phyloP scores from a whole-genome alignment of 129 eudicot genomes.

The Artemisia tridentata region DNA sequence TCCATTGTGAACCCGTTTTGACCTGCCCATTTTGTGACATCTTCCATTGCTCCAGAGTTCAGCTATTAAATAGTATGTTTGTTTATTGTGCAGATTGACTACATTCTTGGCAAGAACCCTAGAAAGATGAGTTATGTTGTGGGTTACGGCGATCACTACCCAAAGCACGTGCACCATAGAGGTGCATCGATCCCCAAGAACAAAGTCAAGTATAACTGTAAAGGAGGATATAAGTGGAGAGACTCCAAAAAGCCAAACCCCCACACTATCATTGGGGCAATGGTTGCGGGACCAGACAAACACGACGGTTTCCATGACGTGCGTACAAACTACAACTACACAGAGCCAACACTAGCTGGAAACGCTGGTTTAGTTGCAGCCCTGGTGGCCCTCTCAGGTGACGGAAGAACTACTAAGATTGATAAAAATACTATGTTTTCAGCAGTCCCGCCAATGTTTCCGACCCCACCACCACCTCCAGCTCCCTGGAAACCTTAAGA shows the following conservation, averaged over 20 bases:
- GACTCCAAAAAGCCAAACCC: slow-evolving; percentile 67
- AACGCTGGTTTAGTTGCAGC: slow-evolving; percentile 90
- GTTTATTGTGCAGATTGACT: slow-evolving; percentile 54
- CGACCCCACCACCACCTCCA: slow-evolving; percentile 15
- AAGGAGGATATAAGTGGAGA: slow-evolving; percentile 87
- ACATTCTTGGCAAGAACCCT: slow-evolving; percentile 89
- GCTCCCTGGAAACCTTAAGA: slow-evolving; percentile 20
- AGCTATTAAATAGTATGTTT: background rate
- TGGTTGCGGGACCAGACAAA: slow-evolving; percentile 90
- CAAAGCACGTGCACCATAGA: slow-evolving; percentile 90
- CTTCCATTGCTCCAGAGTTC: background rate
- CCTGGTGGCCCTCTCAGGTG: slow-evolving; percentile 75
- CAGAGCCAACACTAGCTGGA: slow-evolving; percentile 85
- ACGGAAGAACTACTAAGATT: slow-evolving; percentile 31
- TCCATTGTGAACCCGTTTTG: background rate
- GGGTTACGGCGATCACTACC: slow-evolving; percentile 70
- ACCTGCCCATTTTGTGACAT: background rate
- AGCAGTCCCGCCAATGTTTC: slow-evolving; percentile 17
- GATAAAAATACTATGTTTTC: slow-evolving; percentile 77
- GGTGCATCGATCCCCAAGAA: slow-evolving; percentile 86
- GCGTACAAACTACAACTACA: slow-evolving; percentile 81
- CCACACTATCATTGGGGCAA: slow-evolving; percentile 59
- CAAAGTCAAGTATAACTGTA: slow-evolving; percentile 65
- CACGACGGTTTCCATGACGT: slow-evolving; percentile 72
- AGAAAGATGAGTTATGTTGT: slow-evolving; percentile 90